Conservation (phyloP, 2,329 filamentous ascomycete species). For the Emericellopsis cladophorae region DNA sequence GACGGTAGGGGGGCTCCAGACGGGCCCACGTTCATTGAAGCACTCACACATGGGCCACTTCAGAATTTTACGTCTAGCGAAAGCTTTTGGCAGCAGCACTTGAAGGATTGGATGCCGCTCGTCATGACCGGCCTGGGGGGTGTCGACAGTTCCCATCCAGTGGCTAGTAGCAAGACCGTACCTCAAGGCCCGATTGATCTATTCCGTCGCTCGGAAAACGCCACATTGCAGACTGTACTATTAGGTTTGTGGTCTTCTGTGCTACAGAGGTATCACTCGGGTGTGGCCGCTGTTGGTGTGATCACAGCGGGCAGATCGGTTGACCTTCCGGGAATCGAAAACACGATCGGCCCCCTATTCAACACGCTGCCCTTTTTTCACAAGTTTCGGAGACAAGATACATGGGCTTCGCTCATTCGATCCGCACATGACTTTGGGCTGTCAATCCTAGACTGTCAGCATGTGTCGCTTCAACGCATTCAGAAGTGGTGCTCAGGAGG, state of each 20-base stretch:
- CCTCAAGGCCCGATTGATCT: constrained; percentile 31
- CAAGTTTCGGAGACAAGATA: constrained; percentile 25
- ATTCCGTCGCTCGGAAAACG: constrained; percentile 45
- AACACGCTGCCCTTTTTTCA: constrained; percentile 72
- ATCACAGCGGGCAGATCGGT: constrained; percentile 69
- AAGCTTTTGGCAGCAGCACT: constrained; percentile 55
- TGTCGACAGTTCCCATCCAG: not conserved
- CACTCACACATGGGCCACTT: constrained; percentile 59
- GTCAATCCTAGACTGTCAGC: constrained; percentile 55
- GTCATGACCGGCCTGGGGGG: constrained; percentile 6
- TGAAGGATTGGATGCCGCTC: constrained; percentile 21
- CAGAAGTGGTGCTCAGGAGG: constrained; percentile 61
- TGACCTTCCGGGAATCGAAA: constrained; percentile 50
- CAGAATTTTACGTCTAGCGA: constrained; percentile 23
- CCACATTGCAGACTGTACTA: constrained; percentile 68
- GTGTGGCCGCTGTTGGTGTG: constrained; percentile 51
- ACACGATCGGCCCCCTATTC: constrained; percentile 71
- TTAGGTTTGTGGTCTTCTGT: constrained; percentile 63
- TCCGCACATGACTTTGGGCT: constrained; percentile 62
- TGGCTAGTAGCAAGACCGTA: constrained; percentile 11
- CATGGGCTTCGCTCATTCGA: constrained; percentile 47
- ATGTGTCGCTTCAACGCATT: constrained; percentile 62
- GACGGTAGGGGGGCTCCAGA: constrained; percentile 7
- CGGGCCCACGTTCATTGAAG: constrained; percentile 50
- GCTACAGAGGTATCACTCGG: constrained; percentile 36